Base-by-base conservation (phyloP, 768 basidiomycete genomes). In the Leccinellum albellum region DNA sequence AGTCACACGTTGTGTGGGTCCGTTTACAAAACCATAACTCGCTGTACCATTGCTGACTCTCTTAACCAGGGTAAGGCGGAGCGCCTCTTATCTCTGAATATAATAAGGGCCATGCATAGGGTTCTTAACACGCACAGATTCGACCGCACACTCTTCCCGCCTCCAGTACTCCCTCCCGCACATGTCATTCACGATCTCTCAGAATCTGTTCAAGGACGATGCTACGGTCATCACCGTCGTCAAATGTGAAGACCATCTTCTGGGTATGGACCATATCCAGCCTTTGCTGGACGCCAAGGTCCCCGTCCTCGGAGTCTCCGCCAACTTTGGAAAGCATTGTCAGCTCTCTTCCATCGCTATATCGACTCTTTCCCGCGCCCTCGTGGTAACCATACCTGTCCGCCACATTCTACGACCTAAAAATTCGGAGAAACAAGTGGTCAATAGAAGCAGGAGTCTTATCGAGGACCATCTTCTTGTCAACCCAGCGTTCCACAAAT, bases 291-390 rank as follows among this genome's bases (percentile, higher is more conserved):
- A 65, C 20, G 62, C 73, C 0, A 52, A 69, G 15, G 17, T 46
- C 10, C 54, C 64, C 21, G 42, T 60, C 24, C 57, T 80, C 28
- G 82, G 82, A 4, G 56, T 83, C 5, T 74, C 82, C 8, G 76
- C 80, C 0, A 66, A 70, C 0, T 81, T 78, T 57, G 74, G 71
- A 3, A 10, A 70, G 0, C 68, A 70, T 9, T 73, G 74, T 29
- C 58, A 62, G 8, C 61, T 83, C 12, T 69, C 66, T 0, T 62
- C 65, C 1, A 61, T 83, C 2, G 78, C 79, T 0, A 69, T 83
- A 37, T 67, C 80, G 5, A 74, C 80, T 0, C 47, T 57, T 6
- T 66, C 73, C 0, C 64, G 59, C 0, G 74, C 72, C 0, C 65
- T 84, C 0, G 55, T 78, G 8, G 62, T 82, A 21, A 68, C 59